Evolutionary conservation across 208 protist species (phyloP).

Genomic region (Tritrichomonas musculus): DNA sequence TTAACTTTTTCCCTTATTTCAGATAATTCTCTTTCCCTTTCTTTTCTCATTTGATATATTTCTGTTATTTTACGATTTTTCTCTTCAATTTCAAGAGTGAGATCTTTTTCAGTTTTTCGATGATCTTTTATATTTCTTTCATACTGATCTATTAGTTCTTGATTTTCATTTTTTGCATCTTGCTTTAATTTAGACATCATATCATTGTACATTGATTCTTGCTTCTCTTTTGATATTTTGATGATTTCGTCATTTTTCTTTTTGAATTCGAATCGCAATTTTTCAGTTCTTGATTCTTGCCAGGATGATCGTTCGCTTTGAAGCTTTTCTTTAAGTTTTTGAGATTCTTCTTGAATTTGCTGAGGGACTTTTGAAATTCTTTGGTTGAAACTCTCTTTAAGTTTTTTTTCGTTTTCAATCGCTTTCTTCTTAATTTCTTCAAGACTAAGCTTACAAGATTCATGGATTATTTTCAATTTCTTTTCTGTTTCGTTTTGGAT

Average conservation of each 20-base stretch:
- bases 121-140: neutral
- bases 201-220: neutral
- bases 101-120: neutral
- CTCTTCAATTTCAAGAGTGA: neutral
- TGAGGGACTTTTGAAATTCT: neutral
- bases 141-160: neutral
- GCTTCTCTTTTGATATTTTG: neutral
- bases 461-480: too few relatives aligned
- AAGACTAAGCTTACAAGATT: neutral
- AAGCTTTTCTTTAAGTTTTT: neutral
- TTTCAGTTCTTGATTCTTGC: neutral
- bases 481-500: neutral
- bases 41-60: neutral
- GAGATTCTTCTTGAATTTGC: neutral
- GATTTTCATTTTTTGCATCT: neutral
- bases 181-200: neutral
- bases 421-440: neutral
- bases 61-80: neutral
- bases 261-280: neutral
- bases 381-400: neutral
- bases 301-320: neutral
- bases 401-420: neutral
- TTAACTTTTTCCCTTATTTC: neutral
- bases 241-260: neutral
- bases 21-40: neutral